Conservation (phyloP, 2,329 filamentous ascomycete species). For the Penicillium olsonii region DNA sequence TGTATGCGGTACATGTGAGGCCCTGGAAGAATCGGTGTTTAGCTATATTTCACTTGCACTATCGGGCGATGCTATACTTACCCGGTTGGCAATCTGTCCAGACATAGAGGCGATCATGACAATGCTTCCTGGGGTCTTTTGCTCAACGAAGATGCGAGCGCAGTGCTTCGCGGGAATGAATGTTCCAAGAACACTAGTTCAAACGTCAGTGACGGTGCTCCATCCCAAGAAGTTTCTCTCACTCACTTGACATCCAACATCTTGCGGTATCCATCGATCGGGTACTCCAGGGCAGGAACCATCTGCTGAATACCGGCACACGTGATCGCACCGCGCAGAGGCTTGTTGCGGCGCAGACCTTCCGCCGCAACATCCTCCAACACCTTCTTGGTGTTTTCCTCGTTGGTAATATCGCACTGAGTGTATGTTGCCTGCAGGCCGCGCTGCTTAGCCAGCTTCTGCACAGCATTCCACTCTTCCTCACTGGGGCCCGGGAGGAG, state of each 20-base stretch:
- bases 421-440: conserved; percentile 43
- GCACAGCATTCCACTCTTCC: conserved; percentile 46
- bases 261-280: conserved; percentile 37
- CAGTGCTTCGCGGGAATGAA: conserved; percentile 38
- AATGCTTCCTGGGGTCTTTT: conserved; percentile 59
- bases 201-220: not conserved
- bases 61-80: conserved; percentile 19
- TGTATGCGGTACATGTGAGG: not conserved
- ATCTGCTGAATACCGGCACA: conserved; percentile 55
- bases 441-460: conserved; percentile 43
- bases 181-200: conserved; percentile 33
- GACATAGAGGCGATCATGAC: conserved; percentile 72
- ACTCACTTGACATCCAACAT: conserved; percentile 38
- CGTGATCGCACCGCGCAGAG: conserved; percentile 38
- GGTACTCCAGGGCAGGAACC: conserved; percentile 50
- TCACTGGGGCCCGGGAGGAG: conserved; percentile 37
- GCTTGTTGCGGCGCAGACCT: conserved; percentile 19
- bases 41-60: not conserved
- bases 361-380: conserved; percentile 41
- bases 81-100: conserved; percentile 64
- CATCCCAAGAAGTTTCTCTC: not conserved
- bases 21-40: conserved; percentile 48
- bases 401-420: conserved; percentile 52
- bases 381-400: conserved; percentile 38
- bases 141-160: conserved; percentile 55